Base-by-base conservation (phyloP, 352 stramenopile genomes). In the Phytopythium sindhum region DNA sequence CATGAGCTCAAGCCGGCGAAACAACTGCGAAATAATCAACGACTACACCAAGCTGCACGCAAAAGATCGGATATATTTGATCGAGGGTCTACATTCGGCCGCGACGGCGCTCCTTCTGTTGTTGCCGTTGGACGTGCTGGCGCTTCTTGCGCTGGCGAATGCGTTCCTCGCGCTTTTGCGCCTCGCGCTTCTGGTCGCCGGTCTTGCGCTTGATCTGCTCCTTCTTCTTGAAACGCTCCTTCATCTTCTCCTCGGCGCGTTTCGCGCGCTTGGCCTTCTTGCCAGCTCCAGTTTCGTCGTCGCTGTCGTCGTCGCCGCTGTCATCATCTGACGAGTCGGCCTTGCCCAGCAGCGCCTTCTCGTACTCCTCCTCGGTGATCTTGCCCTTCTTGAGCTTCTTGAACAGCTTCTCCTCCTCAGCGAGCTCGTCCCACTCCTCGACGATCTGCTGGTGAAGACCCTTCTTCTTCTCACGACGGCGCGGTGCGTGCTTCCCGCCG, bases 401-500 rank as follows among this genome's bases (percentile, higher is more conserved):
- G 78, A 94, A 98, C 35, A 97, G 60, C 63, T 97, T 89, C 60
- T 98, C 86, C 72, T 99, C 97, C 64, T 99, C 96, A 35, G 97
- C 97, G 12, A 99, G 75, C 57, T 99, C 97, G 61, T 99, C 97
- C 98, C 98, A 99, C 74, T 99, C 98, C 66, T 99, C 97, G 26
- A 98, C 86, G 66, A 99, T 98, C 66, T 97, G 90, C 70, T 98
- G 89, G 65, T 99, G 93, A 51, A 93, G 69, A 29, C 97, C 96
- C 68, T 98, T 97, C 80, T 98, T 99, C 77, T 99, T 99, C 64
- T 93, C 86, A 69, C 87, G 84, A 66, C 87, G 83, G 59, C 84
- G 86, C 14, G 84, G 84, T 0, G 58, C 78, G 52, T 91, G 75
- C 57, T 93, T 95, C 28, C 71, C 72, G 35, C 94, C 96, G 24